Evolutionary conservation across 1,284 basidiomycete genomes (phyloP).

Genomic region (Sporisorium scitamineum): DNA sequence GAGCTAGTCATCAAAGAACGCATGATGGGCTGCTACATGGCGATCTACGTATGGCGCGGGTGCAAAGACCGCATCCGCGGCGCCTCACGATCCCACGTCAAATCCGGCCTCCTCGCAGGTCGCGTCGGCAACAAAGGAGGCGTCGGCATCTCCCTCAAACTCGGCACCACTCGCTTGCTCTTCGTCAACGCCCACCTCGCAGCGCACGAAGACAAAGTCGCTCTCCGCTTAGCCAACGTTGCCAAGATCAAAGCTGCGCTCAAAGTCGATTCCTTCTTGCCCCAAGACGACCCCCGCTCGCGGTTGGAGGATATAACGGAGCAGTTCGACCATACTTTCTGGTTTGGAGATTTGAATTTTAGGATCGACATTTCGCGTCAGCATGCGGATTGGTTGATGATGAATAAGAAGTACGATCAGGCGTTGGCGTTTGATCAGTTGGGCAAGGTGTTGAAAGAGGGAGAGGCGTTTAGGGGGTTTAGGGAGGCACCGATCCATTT

Average conservation of each 20-base stretch:
- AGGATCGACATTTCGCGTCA: constrained; percentile 72
- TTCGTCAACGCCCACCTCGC: constrained; percentile 91
- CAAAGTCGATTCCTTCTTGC: constrained; percentile 74
- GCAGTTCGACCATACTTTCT: constrained; percentile 83
- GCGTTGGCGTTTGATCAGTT: constrained; percentile 81
- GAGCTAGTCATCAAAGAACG: constrained; percentile 83
- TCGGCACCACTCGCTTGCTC: constrained; percentile 79
- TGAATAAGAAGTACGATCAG: constrained; percentile 71
- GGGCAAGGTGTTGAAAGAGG: constrained; percentile 76
- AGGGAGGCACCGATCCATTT: constrained; percentile 70
- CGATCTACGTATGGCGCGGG: constrained; percentile 65
- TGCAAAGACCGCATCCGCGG: constrained; percentile 65
- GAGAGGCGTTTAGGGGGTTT: constrained; percentile 76
- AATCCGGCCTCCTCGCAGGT: constrained; percentile 86
- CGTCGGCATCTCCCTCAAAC: constrained; percentile 82
- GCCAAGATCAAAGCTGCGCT: constrained; percentile 73
- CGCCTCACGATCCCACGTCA: constrained; percentile 75
- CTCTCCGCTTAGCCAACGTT: constrained; percentile 69
- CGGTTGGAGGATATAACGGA: constrained; percentile 77
- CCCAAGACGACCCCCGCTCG: constrained; percentile 73
- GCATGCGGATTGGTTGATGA: constrained; percentile 74
- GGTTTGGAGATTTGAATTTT: constrained; percentile 70
- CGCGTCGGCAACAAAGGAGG: constrained; percentile 82
- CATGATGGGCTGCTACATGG: constrained; percentile 83
- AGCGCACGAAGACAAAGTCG: constrained; percentile 64